Evolutionary conservation across 2,329 filamentous ascomycete species (phyloP), one percentile per base, ranked within the genome.

Genomic region (Neonectria punicea): DNA sequence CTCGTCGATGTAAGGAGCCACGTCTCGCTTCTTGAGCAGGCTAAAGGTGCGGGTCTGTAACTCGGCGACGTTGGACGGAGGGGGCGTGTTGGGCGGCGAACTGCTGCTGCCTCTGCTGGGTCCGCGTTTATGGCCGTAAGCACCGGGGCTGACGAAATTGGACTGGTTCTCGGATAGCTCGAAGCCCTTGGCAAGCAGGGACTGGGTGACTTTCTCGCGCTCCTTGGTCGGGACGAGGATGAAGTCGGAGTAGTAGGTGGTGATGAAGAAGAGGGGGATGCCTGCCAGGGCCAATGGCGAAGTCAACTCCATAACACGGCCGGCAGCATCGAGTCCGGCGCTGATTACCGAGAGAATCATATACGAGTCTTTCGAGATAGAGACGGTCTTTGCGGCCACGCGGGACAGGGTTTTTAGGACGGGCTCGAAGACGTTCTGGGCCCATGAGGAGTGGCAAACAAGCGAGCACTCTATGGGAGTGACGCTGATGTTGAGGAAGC

Each of bases 221-320:
- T 92, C 89, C 75, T 90, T 92, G 58, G 86, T 86, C 1, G 96
- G 94, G 1, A 98, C 93, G 39, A 98, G 86, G 73, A 99, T 97
- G 80, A 97, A 98, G 81, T 99, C 95, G 36, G 93, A 96, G 80
- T 97, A 98, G 80, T 98, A 99, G 34, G 94, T 98, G 4, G 95
- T 98, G 78, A 98, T 97, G 86, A 98, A 98, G 84, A 98, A 98
- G 76, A 99, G 97, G 58, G 95, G 93, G 57, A 98, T 96, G 72
- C 93, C 93, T 54, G 95, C 95, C 77, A 98, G 86, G 30, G 96
- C 95, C 34, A 98, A 85, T 5, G 95, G 96, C 58, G 91, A 94
- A 8, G 94, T 98, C 67, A 99, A 81, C 76, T 98, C 95, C 73
- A 98, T 88, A 7, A 99, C 95, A 61, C 94, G 89, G 72, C 94